Evolutionary conservation across 352 stramenopile genomes (phyloP), one percentile per base, ranked within the genome.

Genomic region (Thraustochytrium sp.): DNA sequence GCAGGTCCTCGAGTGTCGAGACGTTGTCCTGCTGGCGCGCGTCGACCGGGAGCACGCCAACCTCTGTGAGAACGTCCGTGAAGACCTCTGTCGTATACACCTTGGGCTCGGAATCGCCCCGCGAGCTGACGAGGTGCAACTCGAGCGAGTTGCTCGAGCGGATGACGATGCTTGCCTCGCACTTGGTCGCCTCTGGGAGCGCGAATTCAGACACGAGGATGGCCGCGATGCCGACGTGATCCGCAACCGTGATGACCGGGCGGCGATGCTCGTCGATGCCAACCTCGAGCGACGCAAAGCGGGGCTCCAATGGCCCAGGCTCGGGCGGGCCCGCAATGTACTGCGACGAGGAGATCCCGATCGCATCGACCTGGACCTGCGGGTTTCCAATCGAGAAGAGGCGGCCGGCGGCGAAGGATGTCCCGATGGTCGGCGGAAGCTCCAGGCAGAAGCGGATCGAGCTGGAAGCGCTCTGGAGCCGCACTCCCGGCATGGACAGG

Each of bases 331-430:
- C 68, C 1, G 68, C 68, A 61, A 80, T 80, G 38, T 80, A 64
- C 23, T 80, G 68, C 34, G 68, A 80, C 1, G 48, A 46, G 11
- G 68, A 53, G 5, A 64, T 29, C 0, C 68, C 51, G 53, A 80
- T 80, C 1, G 68, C 68, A 42, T 80, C 68, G 18, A 63, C 46
- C n/a, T 80, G 44, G 9, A 64, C 40, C 34, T 80, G 68, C 16
- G 68, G 68, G 68, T 80, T 80, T 36, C 68, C 68, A 42, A 80
- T 23, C 23, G 68, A 80, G 53, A 80, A 63, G 9, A 80, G 13
- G 0, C 68, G 42, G 13, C 68, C 68, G 3, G 68, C 11, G 0
- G 11, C 16, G 38, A 80, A 80, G 23, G 42, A 11, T 18, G 26
- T 31, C 21, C 26, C 59, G 23, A 21, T 13, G 34, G 18, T 23